A percentile compares a stretch with the other conserved stretches of the same genome.
Conservation (phyloP, 108 stramenopile genomes). For the Conticribra guillardii region DNA sequence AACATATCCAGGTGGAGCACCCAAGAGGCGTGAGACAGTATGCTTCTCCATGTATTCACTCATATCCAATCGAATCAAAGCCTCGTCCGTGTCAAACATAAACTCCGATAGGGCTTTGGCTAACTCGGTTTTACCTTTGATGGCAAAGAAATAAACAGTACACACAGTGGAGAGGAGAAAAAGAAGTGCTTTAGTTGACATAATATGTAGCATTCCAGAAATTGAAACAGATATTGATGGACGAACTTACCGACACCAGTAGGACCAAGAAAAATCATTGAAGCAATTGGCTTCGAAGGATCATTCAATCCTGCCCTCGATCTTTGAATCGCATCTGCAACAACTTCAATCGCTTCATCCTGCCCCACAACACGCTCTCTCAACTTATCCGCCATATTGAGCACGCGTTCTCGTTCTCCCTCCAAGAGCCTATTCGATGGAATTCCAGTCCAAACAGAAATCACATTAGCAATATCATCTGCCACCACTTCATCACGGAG, state of each 20-base stretch:
- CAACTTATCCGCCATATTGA: slow-evolving; percentile 89
- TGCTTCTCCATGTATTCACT: slow-evolving; percentile 95
- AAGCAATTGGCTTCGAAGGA: slow-evolving; percentile 90
- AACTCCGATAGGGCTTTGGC: slow-evolving; percentile 92
- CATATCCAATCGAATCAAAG: slow-evolving; percentile 97
- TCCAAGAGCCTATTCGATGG: slow-evolving; percentile 89
- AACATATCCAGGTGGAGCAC: slow-evolving; percentile 94
- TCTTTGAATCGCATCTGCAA: slow-evolving; percentile 91
- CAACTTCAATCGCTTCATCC: slow-evolving; percentile 90
- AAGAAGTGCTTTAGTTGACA: no score
- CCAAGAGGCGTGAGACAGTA: slow-evolving; percentile 91
- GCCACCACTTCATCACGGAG: slow-evolving; percentile 92
- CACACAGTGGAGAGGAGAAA: not conserved
- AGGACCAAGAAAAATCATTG: slow-evolving; percentile 93
- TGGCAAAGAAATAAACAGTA: slow-evolving; percentile 7
- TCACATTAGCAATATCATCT: slow-evolving; percentile 95
- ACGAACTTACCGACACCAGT: slow-evolving; percentile 69
- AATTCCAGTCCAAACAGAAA: slow-evolving; percentile 94
- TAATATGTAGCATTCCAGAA: no score
- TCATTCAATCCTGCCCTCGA: slow-evolving; percentile 93
- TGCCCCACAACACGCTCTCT: slow-evolving; percentile 92
- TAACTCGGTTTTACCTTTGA: slow-evolving; percentile 91
- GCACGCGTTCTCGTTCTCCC: slow-evolving; percentile 91
- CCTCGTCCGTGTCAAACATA: slow-evolving; percentile 92
- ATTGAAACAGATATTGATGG: not conserved